Evolutionary conservation across 768 basidiomycete species (phyloP).

Genomic region (Lepiota venenata): DNA sequence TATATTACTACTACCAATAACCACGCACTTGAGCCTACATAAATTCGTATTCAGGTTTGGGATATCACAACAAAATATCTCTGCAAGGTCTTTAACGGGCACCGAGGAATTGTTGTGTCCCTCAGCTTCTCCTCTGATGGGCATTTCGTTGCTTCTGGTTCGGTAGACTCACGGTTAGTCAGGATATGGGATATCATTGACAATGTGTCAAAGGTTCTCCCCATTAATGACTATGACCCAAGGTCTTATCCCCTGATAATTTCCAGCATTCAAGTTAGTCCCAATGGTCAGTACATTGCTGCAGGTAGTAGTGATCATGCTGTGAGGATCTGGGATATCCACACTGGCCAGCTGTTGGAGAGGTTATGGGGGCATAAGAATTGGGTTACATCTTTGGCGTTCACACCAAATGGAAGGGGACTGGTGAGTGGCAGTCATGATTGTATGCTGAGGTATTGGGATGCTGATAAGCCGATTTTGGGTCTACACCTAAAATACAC

Average conservation of each 20-base stretch:
- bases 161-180: conserved; percentile 60
- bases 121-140: conserved; percentile 85
- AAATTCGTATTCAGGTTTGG: conserved; percentile 61
- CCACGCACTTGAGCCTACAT: conserved; percentile 17
- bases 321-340: conserved; percentile 75
- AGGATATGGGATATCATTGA: conserved; percentile 37
- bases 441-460: conserved; percentile 82
- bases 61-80: conserved; percentile 77
- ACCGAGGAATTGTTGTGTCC: conserved; percentile 88
- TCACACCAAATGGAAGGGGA: conserved; percentile 87
- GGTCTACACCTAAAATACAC: too few species aligned
- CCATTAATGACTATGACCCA: conserved; percentile 39
- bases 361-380: conserved; percentile 72
- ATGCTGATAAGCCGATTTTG: conserved; percentile 69
- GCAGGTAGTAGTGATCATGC: conserved; percentile 66
- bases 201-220: conserved; percentile 31
- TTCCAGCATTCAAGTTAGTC: conserved; percentile 72
- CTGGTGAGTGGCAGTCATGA: conserved; percentile 88
- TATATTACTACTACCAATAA: conserved; percentile 29
- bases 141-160: conserved; percentile 80
- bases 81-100: conserved; percentile 75
- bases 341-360: conserved; percentile 60
- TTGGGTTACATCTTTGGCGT: conserved; percentile 83
- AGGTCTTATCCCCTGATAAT: too few species aligned
- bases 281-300: conserved; percentile 61